phyloP scores from a whole-genome alignment of 2,329 filamentous ascomycete genomes.

The Chalaropsis ovoidea region DNA sequence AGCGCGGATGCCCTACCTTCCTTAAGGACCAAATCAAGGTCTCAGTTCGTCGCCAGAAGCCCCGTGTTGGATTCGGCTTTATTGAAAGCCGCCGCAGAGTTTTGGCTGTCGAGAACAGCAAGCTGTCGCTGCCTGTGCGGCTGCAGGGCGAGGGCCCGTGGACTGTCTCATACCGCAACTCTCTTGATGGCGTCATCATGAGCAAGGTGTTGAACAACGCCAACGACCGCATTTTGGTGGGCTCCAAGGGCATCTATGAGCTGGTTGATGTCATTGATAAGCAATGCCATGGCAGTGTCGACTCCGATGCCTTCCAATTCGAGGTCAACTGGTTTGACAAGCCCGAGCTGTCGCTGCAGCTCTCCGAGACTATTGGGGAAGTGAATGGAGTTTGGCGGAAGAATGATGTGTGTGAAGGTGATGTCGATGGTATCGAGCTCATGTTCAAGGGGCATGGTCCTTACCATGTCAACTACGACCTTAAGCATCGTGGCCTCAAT shows the following conservation, averaged over 20 bases:
- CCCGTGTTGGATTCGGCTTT: constrained; percentile 73
- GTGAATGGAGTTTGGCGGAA: constrained; percentile 54
- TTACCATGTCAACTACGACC: constrained; percentile 71
- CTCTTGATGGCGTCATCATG: constrained; percentile 32
- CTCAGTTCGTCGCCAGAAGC: constrained; percentile 76
- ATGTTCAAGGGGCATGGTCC: constrained; percentile 67
- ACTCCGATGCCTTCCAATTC: constrained; percentile 62
- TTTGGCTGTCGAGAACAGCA: constrained; percentile 65
- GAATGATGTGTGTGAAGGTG: constrained; percentile 82
- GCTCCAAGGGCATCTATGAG: constrained; percentile 63
- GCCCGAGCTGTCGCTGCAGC: constrained; percentile 58
- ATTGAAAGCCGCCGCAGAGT: constrained; percentile 69
- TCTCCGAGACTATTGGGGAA: constrained; percentile 50
- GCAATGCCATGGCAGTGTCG: constrained; percentile 72
- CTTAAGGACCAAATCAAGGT: constrained; percentile 79
- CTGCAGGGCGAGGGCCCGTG: constrained; percentile 80
- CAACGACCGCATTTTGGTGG: constrained; percentile 61
- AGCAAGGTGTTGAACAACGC: constrained; percentile 42
- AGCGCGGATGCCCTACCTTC: constrained; percentile 73
- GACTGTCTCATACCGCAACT: constrained; percentile 65
- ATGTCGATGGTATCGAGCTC: constrained; percentile 81
- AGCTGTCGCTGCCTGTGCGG: constrained; percentile 66
- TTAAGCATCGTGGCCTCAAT: constrained; percentile 59
- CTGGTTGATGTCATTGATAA: constrained; percentile 67
- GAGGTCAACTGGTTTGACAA: constrained; percentile 76